These are phyloP conservation scores for Pleurotus citrinopileatus DNA, from an alignment of 768 basidiomycete genomes.

Conservation along the genomic window DNA sequence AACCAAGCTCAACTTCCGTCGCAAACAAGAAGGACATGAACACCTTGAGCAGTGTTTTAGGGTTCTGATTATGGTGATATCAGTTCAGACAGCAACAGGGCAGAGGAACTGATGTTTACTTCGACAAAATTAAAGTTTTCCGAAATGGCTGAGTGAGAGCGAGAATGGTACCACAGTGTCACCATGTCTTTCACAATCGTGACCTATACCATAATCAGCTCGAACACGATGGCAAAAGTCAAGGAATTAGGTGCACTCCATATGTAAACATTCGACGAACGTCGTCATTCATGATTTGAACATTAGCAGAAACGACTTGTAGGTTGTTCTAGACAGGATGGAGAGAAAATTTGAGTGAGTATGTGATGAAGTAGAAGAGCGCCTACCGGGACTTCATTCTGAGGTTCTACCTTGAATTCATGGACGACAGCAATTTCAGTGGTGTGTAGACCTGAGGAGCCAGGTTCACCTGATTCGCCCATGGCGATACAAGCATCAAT, in stretches of 20 bases:
- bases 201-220: slow-evolving; percentile 9
- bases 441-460: background rate
- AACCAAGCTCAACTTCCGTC: slow-evolving; percentile 16
- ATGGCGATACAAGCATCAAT: background rate
- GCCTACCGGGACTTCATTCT: background rate
- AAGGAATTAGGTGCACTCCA: slow-evolving; percentile 20
- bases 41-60: slow-evolving; percentile 12
- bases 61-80: slow-evolving; percentile 12
- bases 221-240: background rate
- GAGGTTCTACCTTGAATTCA: background rate
- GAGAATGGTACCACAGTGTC: slow-evolving; percentile 17
- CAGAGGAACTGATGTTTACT: background rate
- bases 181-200: slow-evolving; percentile 14
- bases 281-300: slow-evolving; percentile 23
- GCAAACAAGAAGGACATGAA: slow-evolving; percentile 18
- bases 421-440: background rate
- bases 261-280: slow-evolving; percentile 19
- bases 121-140: slow-evolving; percentile 11
- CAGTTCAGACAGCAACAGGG: background rate
- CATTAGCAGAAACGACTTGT: background rate
- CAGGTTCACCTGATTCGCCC: background rate
- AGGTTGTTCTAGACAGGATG: background rate
- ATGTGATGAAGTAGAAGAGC: background rate
- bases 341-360: background rate
- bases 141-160: slow-evolving; percentile 17